phyloP scores from a whole-genome alignment of 2,329 filamentous ascomycete genomes.

The Phyllachora maydis region DNA sequence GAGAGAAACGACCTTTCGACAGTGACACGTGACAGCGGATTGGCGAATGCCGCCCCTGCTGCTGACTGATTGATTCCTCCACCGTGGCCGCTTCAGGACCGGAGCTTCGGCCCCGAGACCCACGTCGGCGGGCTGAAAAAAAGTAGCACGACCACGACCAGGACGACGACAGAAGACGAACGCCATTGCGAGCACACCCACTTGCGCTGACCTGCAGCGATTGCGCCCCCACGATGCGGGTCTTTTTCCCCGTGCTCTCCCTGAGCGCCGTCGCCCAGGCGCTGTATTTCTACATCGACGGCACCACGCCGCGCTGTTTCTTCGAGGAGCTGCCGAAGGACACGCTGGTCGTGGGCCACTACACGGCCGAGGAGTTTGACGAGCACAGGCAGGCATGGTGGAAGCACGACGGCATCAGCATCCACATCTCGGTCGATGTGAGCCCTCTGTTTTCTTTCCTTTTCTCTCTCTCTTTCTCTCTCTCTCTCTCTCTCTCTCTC shows the following conservation, averaged over 20 bases:
- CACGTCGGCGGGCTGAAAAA: no score
- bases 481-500: background rate
- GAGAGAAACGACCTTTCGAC: no score
- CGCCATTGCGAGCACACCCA: no score
- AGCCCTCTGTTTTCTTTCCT: conserved; percentile 7
- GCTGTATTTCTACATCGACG: conserved; percentile 91
- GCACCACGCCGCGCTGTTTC: conserved; percentile 77
- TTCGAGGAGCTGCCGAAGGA: conserved; percentile 96
- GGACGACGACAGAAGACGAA: no score
- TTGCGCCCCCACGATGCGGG: conserved; percentile 30
- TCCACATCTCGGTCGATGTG: conserved; percentile 82
- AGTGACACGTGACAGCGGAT: no score
- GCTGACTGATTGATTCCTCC: no score
- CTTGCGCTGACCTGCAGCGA: no score
- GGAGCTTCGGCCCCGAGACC: no score
- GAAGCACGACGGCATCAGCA: conserved; percentile 54
- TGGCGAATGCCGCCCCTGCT: no score
- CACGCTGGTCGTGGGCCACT: conserved; percentile 87
- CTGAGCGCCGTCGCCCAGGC: conserved; percentile 50
- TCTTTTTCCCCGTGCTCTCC: conserved; percentile 43
- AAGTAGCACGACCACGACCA: no score
- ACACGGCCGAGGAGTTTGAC: conserved; percentile 70
- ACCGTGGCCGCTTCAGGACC: no score
- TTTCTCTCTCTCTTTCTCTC: no score
- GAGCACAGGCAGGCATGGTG: conserved; percentile 45